phyloP scores from a whole-genome alignment of 2,329 filamentous ascomycete species.

The Nothopassalora personata region DNA sequence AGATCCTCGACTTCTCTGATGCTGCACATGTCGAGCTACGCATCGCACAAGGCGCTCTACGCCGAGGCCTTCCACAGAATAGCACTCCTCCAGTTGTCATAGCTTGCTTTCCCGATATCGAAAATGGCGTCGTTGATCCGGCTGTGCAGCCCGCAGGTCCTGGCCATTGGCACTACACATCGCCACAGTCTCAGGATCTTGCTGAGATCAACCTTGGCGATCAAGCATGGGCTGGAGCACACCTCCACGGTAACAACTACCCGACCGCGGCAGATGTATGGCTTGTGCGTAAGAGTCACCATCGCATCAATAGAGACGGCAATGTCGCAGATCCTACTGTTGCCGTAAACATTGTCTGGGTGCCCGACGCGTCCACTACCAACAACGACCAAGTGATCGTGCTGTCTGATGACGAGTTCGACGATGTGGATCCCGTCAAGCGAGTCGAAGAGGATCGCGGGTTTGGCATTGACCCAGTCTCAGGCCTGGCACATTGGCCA shows the following conservation, averaged over 20 bases:
- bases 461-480: constrained; percentile 12
- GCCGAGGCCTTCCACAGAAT: not conserved
- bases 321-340: constrained; percentile 7
- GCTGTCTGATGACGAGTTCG: not conserved
- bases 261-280: constrained; percentile 16
- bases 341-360: constrained; percentile 15
- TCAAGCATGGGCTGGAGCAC: constrained; percentile 1
- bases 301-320: not conserved
- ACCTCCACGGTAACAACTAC: not conserved
- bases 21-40: not conserved
- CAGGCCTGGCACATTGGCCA: constrained; percentile 16
- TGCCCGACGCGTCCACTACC: not conserved
- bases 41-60: not conserved
- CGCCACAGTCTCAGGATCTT: not conserved
- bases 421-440: not conserved
- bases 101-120: not conserved
- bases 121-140: constrained; percentile 9
- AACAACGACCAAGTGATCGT: not conserved
- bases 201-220: constrained; percentile 11
- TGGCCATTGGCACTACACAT: constrained; percentile 16
- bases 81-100: not conserved
- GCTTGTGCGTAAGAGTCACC: constrained; percentile 6
- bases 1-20: not conserved
- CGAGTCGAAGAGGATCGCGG: not conserved
- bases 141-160: constrained; percentile 4